phyloP scores from a whole-genome alignment of 2,329 filamentous ascomycete species.

The Huntiella savannae region DNA sequence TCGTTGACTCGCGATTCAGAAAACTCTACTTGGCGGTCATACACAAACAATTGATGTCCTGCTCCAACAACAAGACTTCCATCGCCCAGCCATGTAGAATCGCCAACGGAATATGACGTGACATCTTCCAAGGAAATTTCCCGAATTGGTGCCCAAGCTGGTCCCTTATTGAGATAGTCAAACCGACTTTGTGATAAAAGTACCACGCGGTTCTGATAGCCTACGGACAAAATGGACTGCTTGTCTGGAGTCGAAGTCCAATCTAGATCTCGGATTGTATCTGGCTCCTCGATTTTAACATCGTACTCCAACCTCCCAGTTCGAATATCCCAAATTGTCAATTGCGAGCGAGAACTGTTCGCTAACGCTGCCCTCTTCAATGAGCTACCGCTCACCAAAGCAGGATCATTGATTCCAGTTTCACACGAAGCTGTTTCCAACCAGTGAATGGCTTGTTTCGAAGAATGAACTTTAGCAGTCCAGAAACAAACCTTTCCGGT shows the following conservation, averaged over 20 bases:
- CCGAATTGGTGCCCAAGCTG: slow-evolving; percentile 73
- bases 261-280: slow-evolving; percentile 69
- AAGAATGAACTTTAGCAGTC: slow-evolving; percentile 55
- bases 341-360: slow-evolving; percentile 47
- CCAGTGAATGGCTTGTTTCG: slow-evolving; percentile 52
- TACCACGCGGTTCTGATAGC: slow-evolving; percentile 69
- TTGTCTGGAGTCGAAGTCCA: slow-evolving; percentile 85
- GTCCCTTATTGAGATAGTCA: slow-evolving; percentile 72
- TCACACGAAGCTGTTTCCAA: slow-evolving; percentile 64
- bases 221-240: slow-evolving; percentile 80
- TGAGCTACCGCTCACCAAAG: slow-evolving; percentile 67
- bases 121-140: slow-evolving; percentile 66
- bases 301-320: slow-evolving; percentile 67
- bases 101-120: slow-evolving; percentile 78
- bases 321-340: slow-evolving; percentile 84
- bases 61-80: slow-evolving; percentile 75
- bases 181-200: slow-evolving; percentile 76
- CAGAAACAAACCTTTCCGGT: slow-evolving; percentile 62
- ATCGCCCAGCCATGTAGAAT: slow-evolving; percentile 76
- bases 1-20: slow-evolving; percentile 38
- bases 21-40: slow-evolving; percentile 54
- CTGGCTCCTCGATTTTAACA: slow-evolving; percentile 51
- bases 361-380: slow-evolving; percentile 76
- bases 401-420: slow-evolving; percentile 52
- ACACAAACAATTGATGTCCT: slow-evolving; percentile 78